phyloP scores from a whole-genome alignment of 768 basidiomycete species.

The Phlebiopsis gigantea region DNA sequence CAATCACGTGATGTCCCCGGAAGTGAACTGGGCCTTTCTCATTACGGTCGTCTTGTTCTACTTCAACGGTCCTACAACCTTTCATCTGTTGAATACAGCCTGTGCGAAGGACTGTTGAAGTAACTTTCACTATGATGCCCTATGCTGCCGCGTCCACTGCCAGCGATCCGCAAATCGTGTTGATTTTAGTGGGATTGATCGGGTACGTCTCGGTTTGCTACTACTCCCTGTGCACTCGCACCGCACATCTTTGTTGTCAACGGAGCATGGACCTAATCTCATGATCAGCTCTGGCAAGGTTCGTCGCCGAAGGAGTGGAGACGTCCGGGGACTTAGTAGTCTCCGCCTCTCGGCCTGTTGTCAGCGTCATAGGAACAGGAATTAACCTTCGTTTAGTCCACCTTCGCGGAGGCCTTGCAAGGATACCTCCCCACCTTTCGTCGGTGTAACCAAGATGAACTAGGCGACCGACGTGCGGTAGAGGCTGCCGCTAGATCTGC shows the following conservation, averaged over 20 bases:
- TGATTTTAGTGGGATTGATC: conserved; percentile 71
- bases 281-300: conserved; percentile 11
- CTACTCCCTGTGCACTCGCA: too few species aligned
- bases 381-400: conserved; percentile 34
- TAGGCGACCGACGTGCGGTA: conserved; percentile 63
- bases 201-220: conserved; percentile 35
- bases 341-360: too few species aligned
- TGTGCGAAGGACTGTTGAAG: neutral
- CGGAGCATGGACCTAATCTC: too few species aligned
- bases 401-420: conserved; percentile 72
- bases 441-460: conserved; percentile 78
- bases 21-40: neutral
- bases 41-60: neutral
- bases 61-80: neutral
- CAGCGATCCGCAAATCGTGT: conserved; percentile 37
- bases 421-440: conserved; percentile 52
- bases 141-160: neutral
- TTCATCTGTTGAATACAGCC: neutral
- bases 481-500: conserved; percentile 51
- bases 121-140: too few species aligned
- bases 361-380: too few species aligned
- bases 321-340: too few species aligned
- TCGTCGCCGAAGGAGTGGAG: too few species aligned
- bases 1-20: too few species aligned
- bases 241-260: neutral